A percentile compares a stretch with the other conserved stretches of the same genome.
These are phyloP conservation scores for Colletotrichum coccodes DNA, from an alignment of 2,329 filamentous ascomycete genomes.

Conservation along the genomic window DNA sequence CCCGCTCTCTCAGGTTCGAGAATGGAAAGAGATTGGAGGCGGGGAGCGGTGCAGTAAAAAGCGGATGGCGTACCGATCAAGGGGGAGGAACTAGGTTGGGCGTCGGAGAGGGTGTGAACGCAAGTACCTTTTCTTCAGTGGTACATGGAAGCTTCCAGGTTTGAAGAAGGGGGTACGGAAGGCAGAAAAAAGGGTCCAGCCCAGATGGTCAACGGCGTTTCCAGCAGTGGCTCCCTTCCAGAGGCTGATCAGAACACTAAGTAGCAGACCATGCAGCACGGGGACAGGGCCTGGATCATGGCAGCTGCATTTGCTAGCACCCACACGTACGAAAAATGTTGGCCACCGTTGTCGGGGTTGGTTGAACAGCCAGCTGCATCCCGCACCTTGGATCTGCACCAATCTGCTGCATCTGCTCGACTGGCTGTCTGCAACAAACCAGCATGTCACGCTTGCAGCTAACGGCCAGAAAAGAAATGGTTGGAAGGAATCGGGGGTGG, in stretches of 20 bases:
- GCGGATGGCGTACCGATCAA: not conserved
- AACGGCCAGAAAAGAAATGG: not conserved
- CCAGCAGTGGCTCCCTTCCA: not conserved
- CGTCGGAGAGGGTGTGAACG: not conserved
- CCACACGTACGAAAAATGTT: too few relatives aligned
- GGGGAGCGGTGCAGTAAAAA: constrained; percentile 8
- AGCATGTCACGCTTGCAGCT: not conserved
- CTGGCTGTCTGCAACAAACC: not conserved
- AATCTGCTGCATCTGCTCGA: not conserved
- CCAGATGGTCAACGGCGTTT: not conserved
- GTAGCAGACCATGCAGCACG: not conserved
- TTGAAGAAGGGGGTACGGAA: not conserved
- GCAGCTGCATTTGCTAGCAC: not conserved
- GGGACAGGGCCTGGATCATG: constrained; percentile 16
- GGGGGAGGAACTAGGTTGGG: not conserved
- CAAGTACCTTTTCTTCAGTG: constrained; percentile 14
- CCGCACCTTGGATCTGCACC: not conserved
- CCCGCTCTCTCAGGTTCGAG: constrained; percentile 24
- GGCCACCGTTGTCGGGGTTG: not conserved
- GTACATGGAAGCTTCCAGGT: not conserved
- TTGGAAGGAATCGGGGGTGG: not conserved
- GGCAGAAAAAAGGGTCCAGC: constrained; percentile 22
- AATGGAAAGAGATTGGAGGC: constrained; percentile 31
- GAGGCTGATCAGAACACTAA: not conserved
- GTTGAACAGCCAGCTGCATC: constrained; percentile 9